A percentile compares a stretch with the other conserved stretches of the same genome.
Evolutionary conservation across 169 alveolate genomes (phyloP).

Genomic region (Plasmodium coatneyi): DNA sequence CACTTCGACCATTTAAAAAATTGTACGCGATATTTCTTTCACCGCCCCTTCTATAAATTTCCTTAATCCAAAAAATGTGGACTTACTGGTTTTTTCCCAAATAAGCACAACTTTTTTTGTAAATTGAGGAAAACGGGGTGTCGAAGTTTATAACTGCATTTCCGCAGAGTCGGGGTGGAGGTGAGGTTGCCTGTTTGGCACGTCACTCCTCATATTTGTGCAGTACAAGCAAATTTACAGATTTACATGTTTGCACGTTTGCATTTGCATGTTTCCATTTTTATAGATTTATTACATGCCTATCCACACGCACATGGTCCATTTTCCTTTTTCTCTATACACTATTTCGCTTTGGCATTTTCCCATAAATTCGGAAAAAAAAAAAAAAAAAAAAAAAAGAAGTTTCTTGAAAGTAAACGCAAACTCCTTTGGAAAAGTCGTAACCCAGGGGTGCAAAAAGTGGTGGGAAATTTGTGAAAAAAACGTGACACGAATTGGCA

Average conservation of each 20-base stretch:
- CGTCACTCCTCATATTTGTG: background rate
- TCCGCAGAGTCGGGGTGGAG: background rate
- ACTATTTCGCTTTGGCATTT: conserved; percentile 51
- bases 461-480: background rate
- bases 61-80: background rate
- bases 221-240: background rate
- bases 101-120: background rate
- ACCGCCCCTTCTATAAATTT: background rate
- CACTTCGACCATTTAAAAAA: background rate
- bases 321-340: conserved; percentile 13
- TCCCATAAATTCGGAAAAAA: conserved; percentile 4
- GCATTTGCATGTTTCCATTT: background rate
- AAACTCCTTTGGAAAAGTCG: background rate
- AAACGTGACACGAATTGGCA: background rate
- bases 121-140: background rate
- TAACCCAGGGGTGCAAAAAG: background rate
- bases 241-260: background rate
- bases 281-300: background rate
- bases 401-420: background rate
- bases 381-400: background rate
- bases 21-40: background rate
- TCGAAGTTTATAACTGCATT: background rate
- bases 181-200: background rate
- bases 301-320: background rate
- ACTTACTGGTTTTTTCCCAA: background rate